Evolutionary conservation across 441 rosid species (phyloP).

Genomic region (Biscutella auriculata): DNA sequence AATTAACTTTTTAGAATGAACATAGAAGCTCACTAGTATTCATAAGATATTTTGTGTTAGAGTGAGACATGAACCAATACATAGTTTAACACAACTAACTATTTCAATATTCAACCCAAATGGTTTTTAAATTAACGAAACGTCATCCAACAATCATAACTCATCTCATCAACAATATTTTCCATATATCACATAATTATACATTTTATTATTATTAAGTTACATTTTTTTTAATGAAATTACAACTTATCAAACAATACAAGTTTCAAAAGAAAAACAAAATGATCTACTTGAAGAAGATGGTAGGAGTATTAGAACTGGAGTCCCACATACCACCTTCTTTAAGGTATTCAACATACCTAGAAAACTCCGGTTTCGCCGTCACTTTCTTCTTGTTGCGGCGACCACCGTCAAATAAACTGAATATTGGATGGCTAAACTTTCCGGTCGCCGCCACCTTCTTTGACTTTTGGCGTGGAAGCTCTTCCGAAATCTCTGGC

Average conservation of each 20-base stretch:
- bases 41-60: too few relatives aligned
- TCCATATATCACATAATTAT: too few relatives aligned
- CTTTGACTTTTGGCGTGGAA: not conserved
- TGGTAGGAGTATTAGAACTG: not conserved
- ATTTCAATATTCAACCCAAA: too few relatives aligned
- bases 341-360: conserved; percentile 2
- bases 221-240: too few relatives aligned
- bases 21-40: too few relatives aligned
- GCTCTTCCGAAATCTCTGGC: not conserved
- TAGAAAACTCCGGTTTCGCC: conserved; percentile 8
- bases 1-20: too few relatives aligned
- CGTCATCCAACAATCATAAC: too few relatives aligned
- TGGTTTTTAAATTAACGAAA: too few relatives aligned
- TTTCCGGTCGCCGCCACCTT: not conserved
- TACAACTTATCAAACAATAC: not conserved
- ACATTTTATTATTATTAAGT: too few relatives aligned
- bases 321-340: conserved; percentile 18
- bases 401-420: not conserved
- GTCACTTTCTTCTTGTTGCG: not conserved
- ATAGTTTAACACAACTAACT: too few relatives aligned
- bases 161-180: too few relatives aligned
- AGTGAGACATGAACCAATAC: too few relatives aligned
- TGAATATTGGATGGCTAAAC: conserved; percentile 10
- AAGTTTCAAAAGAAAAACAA: not conserved
- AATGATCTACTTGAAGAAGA: not conserved